Evolutionary conservation across 441 rosid genomes (phyloP), one percentile per base, ranked within the genome.

Genomic region (Hura crepitans): DNA sequence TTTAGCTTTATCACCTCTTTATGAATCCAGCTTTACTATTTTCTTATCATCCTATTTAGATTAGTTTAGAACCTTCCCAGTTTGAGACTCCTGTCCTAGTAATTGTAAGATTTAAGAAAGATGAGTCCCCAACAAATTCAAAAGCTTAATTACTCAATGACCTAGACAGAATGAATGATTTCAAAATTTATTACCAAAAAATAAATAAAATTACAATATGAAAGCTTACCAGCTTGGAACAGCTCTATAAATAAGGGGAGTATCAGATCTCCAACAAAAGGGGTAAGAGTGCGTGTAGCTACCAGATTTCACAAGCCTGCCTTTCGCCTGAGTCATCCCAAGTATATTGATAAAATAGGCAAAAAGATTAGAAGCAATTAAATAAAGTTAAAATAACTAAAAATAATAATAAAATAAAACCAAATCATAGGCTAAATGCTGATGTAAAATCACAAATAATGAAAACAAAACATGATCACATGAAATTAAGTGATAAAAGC

Each of bases 201-300:
- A 65, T 14, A 66, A 47, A 62, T 45, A 39, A 62, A 54, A 54
- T 60, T 27, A 43, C 45, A 66, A 31, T 37, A 69, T 68, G 42
- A 62, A 30, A 27, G n/a, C 82, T 71, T 84, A 96, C 98, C 99
- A 96, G 77, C 97, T 93, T 10, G 99, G 98, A 77, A 96, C 97
- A 69, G 99, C 99, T 85, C 97, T 82, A 72, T 93, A 91, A 39
- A 96, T 90, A 73, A 96, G 98, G 71, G 99, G 98, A 17, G 97
- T 91, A 65, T 91, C 97, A 67, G 99, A 93, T 84, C 98, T 89
- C 89, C 89, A 93, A 81, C 98, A 96, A 74, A 83, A 88, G 65
- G 98, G 98, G 79, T 96, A 93, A 37, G 88, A 84, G 84, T 96
- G 99, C 42, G 82, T 88, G 69, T 65, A 81, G 80, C 81, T 93